Conservation (phyloP, 495 filamentous ascomycete genomes). For the Hypoxylon subgilvum region DNA sequence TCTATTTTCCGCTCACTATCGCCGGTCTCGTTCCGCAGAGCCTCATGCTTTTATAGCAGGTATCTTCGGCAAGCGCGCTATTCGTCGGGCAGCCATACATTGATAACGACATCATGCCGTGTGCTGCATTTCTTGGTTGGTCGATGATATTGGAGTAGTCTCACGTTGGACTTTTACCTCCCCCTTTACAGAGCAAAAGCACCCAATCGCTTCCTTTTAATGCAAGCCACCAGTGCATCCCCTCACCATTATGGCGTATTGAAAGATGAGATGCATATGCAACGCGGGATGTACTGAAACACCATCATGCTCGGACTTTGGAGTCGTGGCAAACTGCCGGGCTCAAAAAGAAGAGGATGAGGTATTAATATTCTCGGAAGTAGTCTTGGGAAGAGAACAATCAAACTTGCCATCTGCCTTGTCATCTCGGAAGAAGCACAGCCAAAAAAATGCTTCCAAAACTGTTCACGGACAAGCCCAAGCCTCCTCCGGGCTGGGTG, state of each 20-base stretch:
- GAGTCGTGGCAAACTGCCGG: not conserved
- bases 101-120: conserved; percentile 5
- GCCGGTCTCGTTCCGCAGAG: conserved; percentile 2
- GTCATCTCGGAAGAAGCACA: not conserved
- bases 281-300: conserved; percentile 3
- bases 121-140: conserved; percentile 12
- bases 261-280: too few relatives aligned
- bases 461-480: not conserved
- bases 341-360: too few relatives aligned
- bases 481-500: conserved; percentile 1
- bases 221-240: conserved; percentile 2
- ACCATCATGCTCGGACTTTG: not conserved
- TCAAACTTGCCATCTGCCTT: not conserved
- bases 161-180: not conserved
- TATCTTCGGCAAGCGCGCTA: conserved; percentile 5
- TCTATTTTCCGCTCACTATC: not conserved
- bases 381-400: too few relatives aligned
- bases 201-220: conserved; percentile 10
- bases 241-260: too few relatives aligned
- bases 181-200: not conserved
- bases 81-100: conserved; percentile 7
- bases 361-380: too few relatives aligned
- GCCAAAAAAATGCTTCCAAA: not conserved
- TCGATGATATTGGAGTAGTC: not conserved
- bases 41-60: not conserved